phyloP scores from a whole-genome alignment of 176 grass and related monocot species.

The Oryza longistaminata region DNA sequence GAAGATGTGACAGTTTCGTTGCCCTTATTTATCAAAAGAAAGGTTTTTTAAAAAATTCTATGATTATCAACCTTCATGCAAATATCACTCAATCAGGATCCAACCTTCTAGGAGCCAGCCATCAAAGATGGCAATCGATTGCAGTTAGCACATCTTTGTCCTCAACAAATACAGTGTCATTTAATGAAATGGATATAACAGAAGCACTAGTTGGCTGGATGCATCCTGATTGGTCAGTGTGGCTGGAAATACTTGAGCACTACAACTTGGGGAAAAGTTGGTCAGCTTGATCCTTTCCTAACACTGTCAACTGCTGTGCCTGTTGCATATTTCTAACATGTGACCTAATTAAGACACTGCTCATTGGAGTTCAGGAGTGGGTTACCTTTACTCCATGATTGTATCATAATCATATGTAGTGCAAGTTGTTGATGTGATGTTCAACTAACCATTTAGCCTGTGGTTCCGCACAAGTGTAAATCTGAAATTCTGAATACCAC shows the following conservation, averaged over 20 bases:
- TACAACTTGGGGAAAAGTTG: neutral
- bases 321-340: neutral
- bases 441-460: neutral
- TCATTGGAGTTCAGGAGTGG: neutral
- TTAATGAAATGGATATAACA: neutral
- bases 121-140: neutral
- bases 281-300: neutral
- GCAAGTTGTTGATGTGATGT: conserved; percentile 24
- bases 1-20: neutral
- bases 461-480: neutral
- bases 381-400: neutral
- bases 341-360: neutral
- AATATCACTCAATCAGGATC: conserved; percentile 20
- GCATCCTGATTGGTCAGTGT: neutral
- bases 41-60: neutral
- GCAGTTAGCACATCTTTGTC: conserved; percentile 32
- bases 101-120: neutral
- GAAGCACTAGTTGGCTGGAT: neutral
- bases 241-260: neutral
- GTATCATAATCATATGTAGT: neutral
- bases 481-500: neutral
- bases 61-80: neutral
- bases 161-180: neutral
- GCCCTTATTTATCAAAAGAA: neutral
- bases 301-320: neutral